Base-by-base conservation (phyloP, 2,329 filamentous ascomycete species). In the Geosmithia flava region DNA sequence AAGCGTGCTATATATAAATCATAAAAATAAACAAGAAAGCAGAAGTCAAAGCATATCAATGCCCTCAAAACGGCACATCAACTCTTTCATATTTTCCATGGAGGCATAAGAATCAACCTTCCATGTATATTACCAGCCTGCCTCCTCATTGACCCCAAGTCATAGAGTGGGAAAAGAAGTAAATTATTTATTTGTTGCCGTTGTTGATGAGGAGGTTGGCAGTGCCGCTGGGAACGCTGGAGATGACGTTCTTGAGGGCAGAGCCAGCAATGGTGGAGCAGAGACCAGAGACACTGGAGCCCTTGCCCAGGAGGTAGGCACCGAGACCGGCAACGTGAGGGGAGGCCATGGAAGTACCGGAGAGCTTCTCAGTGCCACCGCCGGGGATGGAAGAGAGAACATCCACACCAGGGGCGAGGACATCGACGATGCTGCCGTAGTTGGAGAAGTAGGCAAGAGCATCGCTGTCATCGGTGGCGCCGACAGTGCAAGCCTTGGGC, bases 401-500 rank as follows among this genome's bases (percentile, higher is more conserved):
- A 48, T 58, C 55, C 11, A 62, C 62, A 17, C 75, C 75, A 2
- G 74, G 73, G 2, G 73, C 75, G 40, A 72, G 71, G 53, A 78
- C 62, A 50, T 78, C 72, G 45, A 78, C 66, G 29, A 67, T 41
- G 23, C 57, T 49, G 48, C 75, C 75, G 46, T 64, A 75, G 68
- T 78, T 78, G 58, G 73, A 76, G 65, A 68, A 77, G 44, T 57
- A 60, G 27, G 75, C 64, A 33, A 66, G 60, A 41, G 54, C 54
- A 52, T 76, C 69, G 44, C 53, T 55, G 15, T 48, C 54, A 41
- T 64, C 62, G 29, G 67, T 72, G 20, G 74, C 70, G 20, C 71
- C 75, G n/a, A 78, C 72, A 1, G 75, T 78, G 60, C 75, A 75
- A 37, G 65, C 75, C 23, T 56, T 59, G 3, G 65, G 49, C 54